Evolutionary conservation across 139 green algal genomes (phyloP), one percentile per base, ranked within the genome.

Genomic region (Coccomyxa sp.): DNA sequence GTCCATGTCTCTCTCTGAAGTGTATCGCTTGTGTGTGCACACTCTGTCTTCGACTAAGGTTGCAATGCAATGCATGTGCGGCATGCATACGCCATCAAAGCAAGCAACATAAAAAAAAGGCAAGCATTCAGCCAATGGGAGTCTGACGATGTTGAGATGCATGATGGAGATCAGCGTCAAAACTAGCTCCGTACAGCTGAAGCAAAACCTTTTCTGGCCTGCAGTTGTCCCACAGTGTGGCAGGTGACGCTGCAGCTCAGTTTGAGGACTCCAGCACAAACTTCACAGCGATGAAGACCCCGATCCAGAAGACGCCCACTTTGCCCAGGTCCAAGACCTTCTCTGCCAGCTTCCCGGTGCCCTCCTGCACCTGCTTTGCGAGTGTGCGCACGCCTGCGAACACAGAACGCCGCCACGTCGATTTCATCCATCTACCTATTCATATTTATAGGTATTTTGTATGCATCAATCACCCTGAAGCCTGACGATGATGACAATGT

Each of bases 281-380:
- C 58, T 87, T 85, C 15, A 87, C 91, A 25, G 87, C 91, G 21
- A 92, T 63, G 67, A 94, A 92, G 17, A 94, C 89, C 3, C 45
- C 83, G 31, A 90, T 76, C 90, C 88, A 93, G 82, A 94, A 94
- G 31, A 84, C 85, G 17, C 82, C 89, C 32, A 90, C 75, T n/a
- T 87, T 88, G 38, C 67, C 90, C 0, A 91, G 82, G 80, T 88
- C 86, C 16, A 87, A 31, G 0, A 78, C 87, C 13, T 77, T 57
- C 28, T 84, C 76, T 17, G 77, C 79, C 27, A 91, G 80, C 75
- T 84, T 51, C 78, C 86, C 63, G 81, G 79, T 68, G 60, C 58
- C 16, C 63, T 77, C 67, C 60, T 30, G 17, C 16, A 81, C 58
- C 18, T 58, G 63, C 71, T 57, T 66, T 30, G 76, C 32, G 1